Conservation (phyloP, 768 basidiomycete genomes). For the Suillus ampliporus region DNA sequence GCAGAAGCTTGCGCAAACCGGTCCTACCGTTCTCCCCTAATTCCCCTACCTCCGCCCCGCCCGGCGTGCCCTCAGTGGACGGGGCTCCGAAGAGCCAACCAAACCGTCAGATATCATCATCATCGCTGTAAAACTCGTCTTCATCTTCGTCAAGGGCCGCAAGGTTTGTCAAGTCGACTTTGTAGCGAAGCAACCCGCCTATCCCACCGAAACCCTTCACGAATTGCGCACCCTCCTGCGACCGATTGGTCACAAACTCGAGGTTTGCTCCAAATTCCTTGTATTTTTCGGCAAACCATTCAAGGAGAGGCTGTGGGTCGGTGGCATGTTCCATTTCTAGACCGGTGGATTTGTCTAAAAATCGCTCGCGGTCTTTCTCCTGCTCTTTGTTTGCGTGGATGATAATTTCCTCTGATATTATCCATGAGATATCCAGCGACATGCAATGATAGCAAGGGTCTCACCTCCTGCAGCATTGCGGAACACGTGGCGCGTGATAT, state of each 20-base stretch:
- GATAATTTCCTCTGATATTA: slow-evolving; percentile 74
- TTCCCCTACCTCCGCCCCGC: slow-evolving; percentile 57
- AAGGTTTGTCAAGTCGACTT: slow-evolving; percentile 92
- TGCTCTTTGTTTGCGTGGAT: slow-evolving; percentile 81
- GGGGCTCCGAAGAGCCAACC: slow-evolving; percentile 88
- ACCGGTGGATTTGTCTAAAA: slow-evolving; percentile 93
- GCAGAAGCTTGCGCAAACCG: slow-evolving; percentile 1
- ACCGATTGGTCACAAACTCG: slow-evolving; percentile 95
- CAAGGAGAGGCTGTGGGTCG: slow-evolving; percentile 88
- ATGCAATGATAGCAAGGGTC: slow-evolving; percentile 20
- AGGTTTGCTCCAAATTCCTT: slow-evolving; percentile 96
- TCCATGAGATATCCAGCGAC: neutral
- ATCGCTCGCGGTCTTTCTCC: slow-evolving; percentile 94
- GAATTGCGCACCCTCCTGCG: slow-evolving; percentile 97
- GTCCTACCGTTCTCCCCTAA: slow-evolving; percentile 5
- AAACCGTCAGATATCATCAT: slow-evolving; percentile 83
- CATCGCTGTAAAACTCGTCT: slow-evolving; percentile 83
- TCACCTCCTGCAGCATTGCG: slow-evolving; percentile 91
- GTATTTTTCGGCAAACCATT: slow-evolving; percentile 99
- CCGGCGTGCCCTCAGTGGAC: slow-evolving; percentile 65
- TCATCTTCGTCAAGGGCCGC: slow-evolving; percentile 75
- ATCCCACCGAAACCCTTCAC: slow-evolving; percentile 99
- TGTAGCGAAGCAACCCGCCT: slow-evolving; percentile 94
- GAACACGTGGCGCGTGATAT: slow-evolving; percentile 85
- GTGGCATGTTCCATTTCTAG: slow-evolving; percentile 90